These are phyloP conservation scores for Pichia sorboxylosa DNA, from an alignment of 1,139 yeast genomes.

Conservation along the genomic window DNA sequence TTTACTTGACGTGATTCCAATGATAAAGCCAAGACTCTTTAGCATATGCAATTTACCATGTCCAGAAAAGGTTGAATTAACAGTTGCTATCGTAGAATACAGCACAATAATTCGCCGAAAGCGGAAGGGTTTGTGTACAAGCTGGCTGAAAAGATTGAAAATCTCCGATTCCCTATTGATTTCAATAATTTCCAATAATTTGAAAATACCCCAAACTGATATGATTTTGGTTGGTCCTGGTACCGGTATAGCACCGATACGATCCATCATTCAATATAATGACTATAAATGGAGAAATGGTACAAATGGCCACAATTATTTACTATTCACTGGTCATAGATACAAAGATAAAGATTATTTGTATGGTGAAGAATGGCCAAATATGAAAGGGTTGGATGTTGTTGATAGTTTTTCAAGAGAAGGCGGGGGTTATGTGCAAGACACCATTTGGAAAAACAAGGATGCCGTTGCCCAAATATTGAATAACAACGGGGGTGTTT, in stretches of 20 bases:
- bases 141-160: constrained; percentile 49
- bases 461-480: constrained; percentile 40
- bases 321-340: constrained; percentile 72
- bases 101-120: constrained; percentile 66
- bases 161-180: constrained; percentile 42
- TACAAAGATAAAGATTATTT: constrained; percentile 54
- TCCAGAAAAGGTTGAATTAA: constrained; percentile 39
- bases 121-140: constrained; percentile 76
- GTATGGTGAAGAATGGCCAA: constrained; percentile 45
- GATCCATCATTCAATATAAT: constrained; percentile 42
- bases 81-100: constrained; percentile 79
- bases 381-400: constrained; percentile 28
- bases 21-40: constrained; percentile 68
- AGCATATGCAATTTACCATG: constrained; percentile 62
- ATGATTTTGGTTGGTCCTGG: constrained; percentile 76
- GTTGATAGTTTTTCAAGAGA: constrained; percentile 58
- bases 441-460: constrained; percentile 42
- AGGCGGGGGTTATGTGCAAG: constrained; percentile 52
- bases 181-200: constrained; percentile 39
- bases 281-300: constrained; percentile 11
- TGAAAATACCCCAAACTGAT: constrained; percentile 23
- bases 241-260: constrained; percentile 87
- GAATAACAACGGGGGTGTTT: constrained; percentile 47
- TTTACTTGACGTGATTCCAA: constrained; percentile 66
- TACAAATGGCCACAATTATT: constrained; percentile 23